Base-by-base conservation (phyloP, 805 yeast species). In the Yamadazyma endophytica region DNA sequence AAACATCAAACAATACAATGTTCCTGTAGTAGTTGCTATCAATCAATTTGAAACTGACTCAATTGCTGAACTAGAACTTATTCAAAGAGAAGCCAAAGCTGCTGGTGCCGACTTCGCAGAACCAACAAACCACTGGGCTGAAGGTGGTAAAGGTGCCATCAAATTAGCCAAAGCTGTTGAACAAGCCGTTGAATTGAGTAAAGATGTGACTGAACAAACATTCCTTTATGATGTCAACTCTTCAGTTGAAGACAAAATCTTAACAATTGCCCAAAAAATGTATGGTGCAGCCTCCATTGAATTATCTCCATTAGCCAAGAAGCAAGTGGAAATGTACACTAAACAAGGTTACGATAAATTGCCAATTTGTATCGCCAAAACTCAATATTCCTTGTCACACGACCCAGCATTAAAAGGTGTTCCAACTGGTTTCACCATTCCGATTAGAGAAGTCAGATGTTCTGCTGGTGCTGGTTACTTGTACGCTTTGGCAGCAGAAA, bases 101-200 rank as follows among this genome's bases (percentile, higher is more conserved):
- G 95, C 96, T n/a, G 97, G 97, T 46, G 97, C 97, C 7, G 70
- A 72, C 41, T 94, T 80, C 54, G 97, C 97, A 9, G 86, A 88
- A 44, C 79, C 84, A 12, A 77, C 96, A 5, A 83, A 81, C 62
- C 97, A 90, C 62, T 90, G 96, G 95, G 95, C 85, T 46, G 75
- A 85, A 61, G 97, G 97, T 65, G 97, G 97, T 43, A 63, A 64
- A 39, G 97, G 97, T 35, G 95, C 97, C 16, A 56, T 84, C 35
- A 79, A 74, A 21, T 73, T 90, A 36, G 97, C 97, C 26, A 60
- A 81, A 44, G 83, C 92, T 31, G 96, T 90, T 21, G 74, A 84
- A 34, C 69, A 75, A 44, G 90, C 94, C 18, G 75, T 83, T 17
- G 51, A 61, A 40, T 48, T 50, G 32, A 59, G 61, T 40, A 53